Percentiles rank a stretch among this genome's conserved stretches.
phyloP scores from a whole-genome alignment of 768 basidiomycete species.

The Serpula lacrymans region DNA sequence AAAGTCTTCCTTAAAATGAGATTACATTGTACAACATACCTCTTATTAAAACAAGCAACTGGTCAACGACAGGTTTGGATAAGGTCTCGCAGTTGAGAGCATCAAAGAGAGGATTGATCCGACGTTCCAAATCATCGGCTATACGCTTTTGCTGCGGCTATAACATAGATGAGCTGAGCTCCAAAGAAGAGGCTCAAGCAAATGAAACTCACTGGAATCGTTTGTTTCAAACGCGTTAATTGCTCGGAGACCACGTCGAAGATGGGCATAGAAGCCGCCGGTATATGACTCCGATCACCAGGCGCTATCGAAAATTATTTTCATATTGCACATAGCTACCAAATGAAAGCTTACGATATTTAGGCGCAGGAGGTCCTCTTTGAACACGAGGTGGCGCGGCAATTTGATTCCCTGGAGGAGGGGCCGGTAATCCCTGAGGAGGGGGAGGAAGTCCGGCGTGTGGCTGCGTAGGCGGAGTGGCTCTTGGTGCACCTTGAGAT shows the following conservation, averaged over 20 bases:
- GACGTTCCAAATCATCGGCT: conserved; percentile 81
- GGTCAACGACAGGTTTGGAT: conserved; percentile 64
- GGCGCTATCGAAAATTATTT: conserved; percentile 48
- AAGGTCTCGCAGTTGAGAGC: conserved; percentile 88
- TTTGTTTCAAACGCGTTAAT: conserved; percentile 66
- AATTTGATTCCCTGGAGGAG: conserved; percentile 19
- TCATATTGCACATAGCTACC: background rate
- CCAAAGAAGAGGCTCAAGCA: background rate
- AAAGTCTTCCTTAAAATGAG: conserved; percentile 3
- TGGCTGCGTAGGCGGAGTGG: conserved; percentile 28
- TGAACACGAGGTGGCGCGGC: conserved; percentile 31
- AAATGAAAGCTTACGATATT: conserved; percentile 52
- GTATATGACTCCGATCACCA: conserved; percentile 92
- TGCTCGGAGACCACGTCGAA: conserved; percentile 64
- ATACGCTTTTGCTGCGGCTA: conserved; percentile 83
- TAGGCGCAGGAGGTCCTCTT: conserved; percentile 42
- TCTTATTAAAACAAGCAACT: conserved; percentile 65
- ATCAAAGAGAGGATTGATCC: conserved; percentile 85
- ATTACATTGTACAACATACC: conserved; percentile 44
- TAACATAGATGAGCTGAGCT: background rate
- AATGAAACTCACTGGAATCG: conserved; percentile 58
- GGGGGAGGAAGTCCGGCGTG: conserved; percentile 22
- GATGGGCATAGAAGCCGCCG: conserved; percentile 60
- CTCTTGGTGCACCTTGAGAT: conserved; percentile 22
- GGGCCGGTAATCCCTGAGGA: conserved; percentile 21